Evolutionary conservation across 1,284 basidiomycete genomes (phyloP), one percentile per base, ranked within the genome.

Genomic region (Vanrija sp.): DNA sequence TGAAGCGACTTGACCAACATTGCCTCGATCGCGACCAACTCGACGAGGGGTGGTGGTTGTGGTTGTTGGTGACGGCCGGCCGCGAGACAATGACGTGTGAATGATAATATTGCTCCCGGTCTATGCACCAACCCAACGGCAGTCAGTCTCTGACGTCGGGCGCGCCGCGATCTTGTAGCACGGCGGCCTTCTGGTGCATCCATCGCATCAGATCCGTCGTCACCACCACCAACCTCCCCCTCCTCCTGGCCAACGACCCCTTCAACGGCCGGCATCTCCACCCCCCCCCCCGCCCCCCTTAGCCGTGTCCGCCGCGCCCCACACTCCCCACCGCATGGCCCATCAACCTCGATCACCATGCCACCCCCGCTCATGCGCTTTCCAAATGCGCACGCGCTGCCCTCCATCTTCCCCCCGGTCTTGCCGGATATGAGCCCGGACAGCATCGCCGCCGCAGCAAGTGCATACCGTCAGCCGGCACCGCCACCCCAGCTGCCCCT

Each of bases 401-500:
- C 58, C 6, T 45, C 51, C 14, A 28, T 60, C 19, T 60, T 60
- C 6, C 55, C 55, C 2, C 51, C 55, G 6, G 51, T 57, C 38
- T 39, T 57, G 28, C 51, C 55, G 7, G 51, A 57, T 12, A 57
- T 57, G 51, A 57, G 43, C 23, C 47, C 51, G n/a, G 56, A 54
- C 38, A 52, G 50, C 48, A 44, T 71, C 21, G 67, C 69, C 8
- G 68, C 68, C 3, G 68, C 70, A 16, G 67, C 68, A 2, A 60
- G 60, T 14, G 63, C 69, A 14, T 71, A 72, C 49, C 61, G 67
- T 15, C 69, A 74, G 51, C 72, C 72, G 9, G 72, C 72, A 1
- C 73, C 72, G 21, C 73, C 73, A 28, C 73, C 73, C 6, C 63
- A 66, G 29, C 49, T 74, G 9, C 73, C 73, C 16, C 52, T 65